Evolutionary conservation across 1,139 yeast genomes (phyloP).

Genomic region (Taphrina pruni): DNA sequence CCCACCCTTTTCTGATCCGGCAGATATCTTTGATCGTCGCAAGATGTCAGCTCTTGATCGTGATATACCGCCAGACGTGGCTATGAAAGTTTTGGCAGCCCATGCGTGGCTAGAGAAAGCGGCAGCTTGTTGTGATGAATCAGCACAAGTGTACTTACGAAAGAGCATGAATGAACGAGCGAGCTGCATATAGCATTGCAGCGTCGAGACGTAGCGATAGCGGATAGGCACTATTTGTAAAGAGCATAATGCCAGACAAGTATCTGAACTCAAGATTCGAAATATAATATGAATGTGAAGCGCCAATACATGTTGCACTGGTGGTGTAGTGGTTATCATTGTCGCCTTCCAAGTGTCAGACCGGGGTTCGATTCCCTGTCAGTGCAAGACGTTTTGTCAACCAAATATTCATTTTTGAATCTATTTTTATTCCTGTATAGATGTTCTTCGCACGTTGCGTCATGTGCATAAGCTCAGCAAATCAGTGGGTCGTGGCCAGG

Average conservation of each 20-base stretch:
- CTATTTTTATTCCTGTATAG: too few species aligned
- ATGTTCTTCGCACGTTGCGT: too few species aligned
- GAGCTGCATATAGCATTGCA: too few species aligned
- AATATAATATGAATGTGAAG: too few species aligned
- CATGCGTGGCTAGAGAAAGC: constrained; percentile 32
- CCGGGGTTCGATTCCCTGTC: constrained; percentile 40
- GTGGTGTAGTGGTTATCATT: constrained; percentile 35
- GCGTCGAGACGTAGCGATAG: neutral
- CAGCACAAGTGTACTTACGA: constrained; percentile 6
- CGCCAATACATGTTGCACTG: constrained; percentile 18
- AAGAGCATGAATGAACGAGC: neutral
- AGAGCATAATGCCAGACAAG: too few species aligned
- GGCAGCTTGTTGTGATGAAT: constrained; percentile 12
- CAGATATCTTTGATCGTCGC: constrained; percentile 8
- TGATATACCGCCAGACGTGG: neutral
- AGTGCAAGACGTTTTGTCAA: constrained; percentile 1
- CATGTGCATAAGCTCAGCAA: too few species aligned
- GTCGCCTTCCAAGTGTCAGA: constrained; percentile 40
- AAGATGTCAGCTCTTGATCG: neutral
- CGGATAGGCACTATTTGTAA: neutral
- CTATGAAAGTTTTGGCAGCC: constrained; percentile 1
- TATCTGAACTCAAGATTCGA: too few species aligned
- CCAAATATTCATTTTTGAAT: too few species aligned
- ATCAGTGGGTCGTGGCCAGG: too few species aligned
- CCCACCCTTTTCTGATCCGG: constrained; percentile 31